A percentile compares a stretch with the other conserved stretches of the same genome.
phyloP scores from a whole-genome alignment of 2,329 filamentous ascomycete species.

The Magnaporthiopsis incrustans region DNA sequence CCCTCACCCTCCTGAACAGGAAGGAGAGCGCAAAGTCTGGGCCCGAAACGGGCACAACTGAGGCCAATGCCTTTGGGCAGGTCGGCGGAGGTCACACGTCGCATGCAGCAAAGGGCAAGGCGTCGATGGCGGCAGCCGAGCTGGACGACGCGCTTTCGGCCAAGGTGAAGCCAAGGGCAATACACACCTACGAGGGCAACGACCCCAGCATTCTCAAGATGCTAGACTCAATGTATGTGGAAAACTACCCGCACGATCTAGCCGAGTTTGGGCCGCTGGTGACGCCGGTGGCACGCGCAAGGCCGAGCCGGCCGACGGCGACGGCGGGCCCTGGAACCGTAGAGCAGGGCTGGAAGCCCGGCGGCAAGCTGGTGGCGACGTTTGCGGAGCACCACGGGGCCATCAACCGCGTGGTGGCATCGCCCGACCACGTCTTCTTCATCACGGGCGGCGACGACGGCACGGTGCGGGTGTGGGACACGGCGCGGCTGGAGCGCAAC shows the following conservation, averaged over 20 bases:
- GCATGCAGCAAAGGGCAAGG: slow-evolving; percentile 11
- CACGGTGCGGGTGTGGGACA: slow-evolving; percentile 88
- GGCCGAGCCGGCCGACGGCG: slow-evolving; percentile 19
- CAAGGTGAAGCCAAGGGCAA: slow-evolving; percentile 24
- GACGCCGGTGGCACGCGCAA: slow-evolving; percentile 53
- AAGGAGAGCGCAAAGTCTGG: slow-evolving; percentile 51
- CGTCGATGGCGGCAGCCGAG: slow-evolving; percentile 20
- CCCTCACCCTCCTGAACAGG: slow-evolving; percentile 49
- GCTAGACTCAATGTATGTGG: slow-evolving; percentile 77
- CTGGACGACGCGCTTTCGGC: slow-evolving; percentile 33
- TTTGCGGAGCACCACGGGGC: slow-evolving; percentile 81
- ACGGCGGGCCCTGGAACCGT: slow-evolving; percentile 39
- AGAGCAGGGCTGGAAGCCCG: slow-evolving; percentile 70
- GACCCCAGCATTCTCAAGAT: slow-evolving; percentile 60
- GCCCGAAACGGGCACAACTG: slow-evolving; percentile 51
- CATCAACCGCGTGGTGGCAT: slow-evolving; percentile 72
- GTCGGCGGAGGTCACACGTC: slow-evolving; percentile 40
- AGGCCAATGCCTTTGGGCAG: slow-evolving; percentile 51
- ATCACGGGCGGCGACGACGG: slow-evolving; percentile 90
- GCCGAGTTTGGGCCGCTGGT: slow-evolving; percentile 74
- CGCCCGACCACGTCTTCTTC: slow-evolving; percentile 91
- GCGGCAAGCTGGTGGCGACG: slow-evolving; percentile 75
- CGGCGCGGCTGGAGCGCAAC: slow-evolving; percentile 72
- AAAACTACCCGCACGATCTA: slow-evolving; percentile 59
- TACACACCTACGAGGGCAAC: slow-evolving; percentile 80